These are phyloP conservation scores for Gossypium davidsonii DNA, from an alignment of 441 rosid species.

Conservation along the genomic window DNA sequence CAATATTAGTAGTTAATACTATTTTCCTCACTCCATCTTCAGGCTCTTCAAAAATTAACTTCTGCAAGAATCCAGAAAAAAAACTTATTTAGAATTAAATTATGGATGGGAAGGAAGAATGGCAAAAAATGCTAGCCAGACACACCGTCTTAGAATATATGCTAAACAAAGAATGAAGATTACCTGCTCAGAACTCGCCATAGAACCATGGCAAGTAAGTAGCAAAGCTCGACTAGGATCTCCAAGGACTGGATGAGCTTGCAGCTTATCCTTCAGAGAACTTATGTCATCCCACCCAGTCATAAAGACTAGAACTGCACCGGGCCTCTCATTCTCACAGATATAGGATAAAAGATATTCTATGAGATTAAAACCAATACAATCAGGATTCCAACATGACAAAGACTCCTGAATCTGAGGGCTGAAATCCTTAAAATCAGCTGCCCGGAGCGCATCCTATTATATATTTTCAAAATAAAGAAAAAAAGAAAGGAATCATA, in stretches of 20 bases:
- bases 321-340: conserved; percentile 66
- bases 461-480: conserved; percentile 19
- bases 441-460: conserved; percentile 70
- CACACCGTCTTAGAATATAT: conserved; percentile 7
- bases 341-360: conserved; percentile 56
- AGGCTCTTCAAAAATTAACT: conserved; percentile 79
- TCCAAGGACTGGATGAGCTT: conserved; percentile 59
- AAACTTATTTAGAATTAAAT: conserved; percentile 11
- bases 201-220: conserved; percentile 92
- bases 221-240: conserved; percentile 60
- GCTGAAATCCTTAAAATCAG: conserved; percentile 56
- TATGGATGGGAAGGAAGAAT: background rate
- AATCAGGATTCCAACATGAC: conserved; percentile 87
- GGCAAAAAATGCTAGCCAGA: conserved; percentile 9
- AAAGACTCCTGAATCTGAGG: conserved; percentile 61
- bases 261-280: conserved; percentile 79
- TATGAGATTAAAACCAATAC: conserved; percentile 86
- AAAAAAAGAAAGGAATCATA: background rate
- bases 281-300: conserved; percentile 96
- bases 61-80: conserved; percentile 39
- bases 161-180: conserved; percentile 4
- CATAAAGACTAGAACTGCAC: conserved; percentile 84
- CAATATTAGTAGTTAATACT: conserved; percentile 84
- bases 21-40: conserved; percentile 73
- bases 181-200: conserved; percentile 96